Base-by-base conservation (phyloP, 2,329 filamentous ascomycete genomes). In the Pseudogymnoascus sp. region DNA sequence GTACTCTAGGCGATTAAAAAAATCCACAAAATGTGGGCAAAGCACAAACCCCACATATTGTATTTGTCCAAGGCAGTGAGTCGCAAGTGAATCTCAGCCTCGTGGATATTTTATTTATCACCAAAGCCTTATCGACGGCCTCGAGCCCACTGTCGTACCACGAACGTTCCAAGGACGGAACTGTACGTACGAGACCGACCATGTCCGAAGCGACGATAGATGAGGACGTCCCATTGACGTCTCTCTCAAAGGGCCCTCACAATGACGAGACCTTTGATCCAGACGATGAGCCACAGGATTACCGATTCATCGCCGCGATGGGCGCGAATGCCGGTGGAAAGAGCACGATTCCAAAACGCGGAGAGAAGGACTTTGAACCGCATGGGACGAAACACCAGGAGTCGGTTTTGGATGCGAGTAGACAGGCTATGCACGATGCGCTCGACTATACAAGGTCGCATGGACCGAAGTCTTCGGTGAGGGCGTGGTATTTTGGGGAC, bases 281-380 rank as follows among this genome's bases (percentile, higher is more conserved):
- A 60, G 87, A 87, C 39, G 92, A 96, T 68, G 89, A 92, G 72
- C 84, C 87, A 1, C 91, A 92, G 70, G 93, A 97, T 75, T 97
- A 93, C 74, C 87, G 89, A 65, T 87, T 92, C 64, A 86, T 86
- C 65, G 76, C 77, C 3, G 76, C 80, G 30, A 74, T 82, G 64
- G 79, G 81, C 64, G 72, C 76, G 63, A 82, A 77, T 54, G 22
- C 22, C 22, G 22, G 22, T 25, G 74, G 80, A 43, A 81, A 80
- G 7, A 74, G 79, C 58, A 84, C 85, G 67, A 82, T 92, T 9
- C 91, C 96, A 36, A 92, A 93, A 66, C 90, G 92, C 65, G 94
- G 94, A 63, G 92, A 96, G 73, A 99, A 99, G 74, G 94, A 99
- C 76, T 99, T 97, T 73, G 94, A 97, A 76, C 87, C 89, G 28